Evolutionary conservation across 1,284 basidiomycete species (phyloP).

Genomic region (Cryptococcus sp.): DNA sequence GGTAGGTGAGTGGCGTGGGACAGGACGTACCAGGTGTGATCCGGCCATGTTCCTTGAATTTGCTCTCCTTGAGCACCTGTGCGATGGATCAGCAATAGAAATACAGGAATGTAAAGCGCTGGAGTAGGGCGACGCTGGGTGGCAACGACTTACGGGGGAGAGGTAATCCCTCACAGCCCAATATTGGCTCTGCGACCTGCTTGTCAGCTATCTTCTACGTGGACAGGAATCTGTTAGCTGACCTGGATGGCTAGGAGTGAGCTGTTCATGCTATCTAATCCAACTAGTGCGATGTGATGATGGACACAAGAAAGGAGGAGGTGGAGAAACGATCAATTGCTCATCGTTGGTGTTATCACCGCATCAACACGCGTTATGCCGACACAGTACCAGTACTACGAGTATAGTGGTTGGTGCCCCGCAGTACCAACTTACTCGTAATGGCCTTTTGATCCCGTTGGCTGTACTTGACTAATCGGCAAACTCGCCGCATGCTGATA

Average conservation of each 20-base stretch:
- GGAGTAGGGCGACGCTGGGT: slow-evolving; percentile 3
- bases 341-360: no score
- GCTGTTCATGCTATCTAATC: slow-evolving; percentile 42
- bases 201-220: not conserved
- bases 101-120: no score
- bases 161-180: slow-evolving; percentile 97
- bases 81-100: slow-evolving; percentile 3
- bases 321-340: not conserved
- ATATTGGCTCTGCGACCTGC: slow-evolving; percentile 69
- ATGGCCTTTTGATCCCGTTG: no score
- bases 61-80: slow-evolving; percentile 93
- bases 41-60: slow-evolving; percentile 97
- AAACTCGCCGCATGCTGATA: no score
- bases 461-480: no score
- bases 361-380: no score
- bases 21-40: slow-evolving; percentile 85
- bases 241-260: slow-evolving; percentile 55
- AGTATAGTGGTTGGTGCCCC: no score
- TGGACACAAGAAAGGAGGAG: not conserved
- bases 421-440: no score
- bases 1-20: not conserved
- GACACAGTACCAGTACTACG: no score
- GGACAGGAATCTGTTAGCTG: not conserved
- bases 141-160: slow-evolving; percentile 67
- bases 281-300: no score